Evolutionary conservation across 2,329 filamentous ascomycete species (phyloP), one percentile per base, ranked within the genome.

Genomic region (Hymenoscyphus albidus): DNA sequence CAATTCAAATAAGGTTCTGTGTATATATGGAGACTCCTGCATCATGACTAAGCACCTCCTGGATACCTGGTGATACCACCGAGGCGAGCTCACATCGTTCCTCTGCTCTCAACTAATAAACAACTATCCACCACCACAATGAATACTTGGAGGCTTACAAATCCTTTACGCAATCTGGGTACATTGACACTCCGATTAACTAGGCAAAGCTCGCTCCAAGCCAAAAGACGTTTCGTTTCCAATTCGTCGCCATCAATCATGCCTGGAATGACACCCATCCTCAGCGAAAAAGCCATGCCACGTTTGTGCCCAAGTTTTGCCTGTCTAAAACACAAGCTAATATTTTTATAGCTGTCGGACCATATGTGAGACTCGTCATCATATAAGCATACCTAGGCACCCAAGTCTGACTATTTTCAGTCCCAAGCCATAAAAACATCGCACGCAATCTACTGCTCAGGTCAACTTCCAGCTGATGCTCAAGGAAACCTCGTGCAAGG

Each of bases 381-480:
- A 31, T 18, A 27, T 48, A 6, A 57, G 35, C 31, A 38, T 27
- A 22, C 22, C 22, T 22, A 55, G 5, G 40, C 62, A 38, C 16
- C 59, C 64, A 66, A 48, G 5, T 27, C 62, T 66, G 35, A 65
- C 38, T 63, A 54, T 64, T 40, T 51, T 61, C 70, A 88, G 85
- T 87, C 85, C 69, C 86, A 88, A 75, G 86, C 86, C 73, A 84
- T 88, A 78, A 88, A 87, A 80, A 88, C 86, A 66, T 81, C 85
- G 27, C 81, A 80, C 62, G 83, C 85, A 74, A 87, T 89, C 78
- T 88, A 87, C 80, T 86, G 84, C 80, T 88, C 86, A 13, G 86
- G 86, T 64, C 85, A 75, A 59, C 67, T 75, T 16, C 73, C 73
- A 38, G 70, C 70, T 7, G 68, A 73, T 65, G 58, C 70, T 16